Percentiles rank a stretch among this genome's conserved stretches.
Conservation (phyloP, 768 basidiomycete species). For the Podaxis mareebaensis region DNA sequence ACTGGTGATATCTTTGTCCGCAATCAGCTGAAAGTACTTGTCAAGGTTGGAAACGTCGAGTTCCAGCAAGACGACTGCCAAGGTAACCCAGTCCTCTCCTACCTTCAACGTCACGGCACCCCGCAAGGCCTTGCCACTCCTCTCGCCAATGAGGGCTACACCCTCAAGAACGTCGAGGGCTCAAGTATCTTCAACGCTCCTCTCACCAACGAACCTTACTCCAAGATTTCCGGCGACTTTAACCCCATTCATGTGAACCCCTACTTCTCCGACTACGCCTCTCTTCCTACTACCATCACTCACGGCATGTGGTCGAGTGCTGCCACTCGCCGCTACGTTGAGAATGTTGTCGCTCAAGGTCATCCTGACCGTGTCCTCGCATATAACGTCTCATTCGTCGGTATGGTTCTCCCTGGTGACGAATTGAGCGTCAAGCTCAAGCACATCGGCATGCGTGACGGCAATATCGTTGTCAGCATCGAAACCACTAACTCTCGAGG, state of each 20-base stretch:
- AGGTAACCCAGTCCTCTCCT: conserved; percentile 92
- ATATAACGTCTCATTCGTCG: conserved; percentile 94
- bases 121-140: conserved; percentile 76
- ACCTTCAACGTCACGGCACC: conserved; percentile 88
- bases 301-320: conserved; percentile 98
- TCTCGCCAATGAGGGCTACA: conserved; percentile 85
- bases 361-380: conserved; percentile 87
- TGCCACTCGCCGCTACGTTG: conserved; percentile 88
- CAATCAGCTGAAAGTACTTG: conserved; percentile 83
- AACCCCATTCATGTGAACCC: conserved; percentile 99
- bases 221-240: conserved; percentile 94
- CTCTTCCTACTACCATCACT: conserved; percentile 94
- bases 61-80: conserved; percentile 85
- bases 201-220: conserved; percentile 93
- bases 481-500: conserved; percentile 82
- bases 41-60: conserved; percentile 86
- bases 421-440: conserved; percentile 84
- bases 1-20: conserved; percentile 85
- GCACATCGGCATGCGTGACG: conserved; percentile 89
- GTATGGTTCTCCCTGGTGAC: conserved; percentile 94
- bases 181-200: conserved; percentile 78
- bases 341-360: conserved; percentile 92
- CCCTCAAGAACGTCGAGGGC: conserved; percentile 62
- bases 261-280: conserved; percentile 93
- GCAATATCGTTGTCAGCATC: conserved; percentile 89